A percentile compares a stretch with the other conserved stretches of the same genome.
Conservation (phyloP, 306 rosid species). For the Canavalia gladiata region DNA sequence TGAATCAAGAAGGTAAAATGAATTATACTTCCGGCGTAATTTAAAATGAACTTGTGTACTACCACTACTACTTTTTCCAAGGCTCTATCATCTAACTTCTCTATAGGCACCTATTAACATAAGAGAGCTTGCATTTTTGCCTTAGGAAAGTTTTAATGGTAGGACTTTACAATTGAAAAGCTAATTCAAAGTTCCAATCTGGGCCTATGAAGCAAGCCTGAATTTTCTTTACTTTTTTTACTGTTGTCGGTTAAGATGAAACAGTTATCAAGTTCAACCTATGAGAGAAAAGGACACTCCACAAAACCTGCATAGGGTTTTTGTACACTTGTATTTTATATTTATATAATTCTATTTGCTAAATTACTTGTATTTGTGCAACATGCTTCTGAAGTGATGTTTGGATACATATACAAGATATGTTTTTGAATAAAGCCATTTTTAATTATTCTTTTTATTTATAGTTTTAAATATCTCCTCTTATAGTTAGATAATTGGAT, state of each 20-base stretch:
- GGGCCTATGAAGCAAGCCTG: background rate
- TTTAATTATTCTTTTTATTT: background rate
- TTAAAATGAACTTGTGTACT: too few relatives aligned
- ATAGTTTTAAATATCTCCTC: background rate
- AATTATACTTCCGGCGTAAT: background rate
- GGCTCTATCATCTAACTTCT: background rate
- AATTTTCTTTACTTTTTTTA: background rate
- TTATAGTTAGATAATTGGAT: background rate
- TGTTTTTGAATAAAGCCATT: slow-evolving; percentile 6
- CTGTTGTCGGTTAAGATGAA: background rate
- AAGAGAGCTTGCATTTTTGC: background rate
- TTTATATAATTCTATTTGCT: background rate
- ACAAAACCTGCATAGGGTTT: background rate
- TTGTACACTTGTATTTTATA: background rate
- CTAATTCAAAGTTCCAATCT: too few relatives aligned
- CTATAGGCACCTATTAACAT: background rate
- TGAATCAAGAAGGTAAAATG: background rate
- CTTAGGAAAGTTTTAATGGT: slow-evolving; percentile 5
- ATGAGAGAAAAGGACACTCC: background rate
- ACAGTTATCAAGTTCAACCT: background rate
- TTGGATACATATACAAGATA: background rate
- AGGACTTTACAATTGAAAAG: too few relatives aligned
- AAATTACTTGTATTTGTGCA: background rate
- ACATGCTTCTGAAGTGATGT: slow-evolving; percentile 10
- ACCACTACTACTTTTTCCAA: background rate